phyloP scores from a whole-genome alignment of 257 asterid genomes.

The Nicotiana obtusifolia region DNA sequence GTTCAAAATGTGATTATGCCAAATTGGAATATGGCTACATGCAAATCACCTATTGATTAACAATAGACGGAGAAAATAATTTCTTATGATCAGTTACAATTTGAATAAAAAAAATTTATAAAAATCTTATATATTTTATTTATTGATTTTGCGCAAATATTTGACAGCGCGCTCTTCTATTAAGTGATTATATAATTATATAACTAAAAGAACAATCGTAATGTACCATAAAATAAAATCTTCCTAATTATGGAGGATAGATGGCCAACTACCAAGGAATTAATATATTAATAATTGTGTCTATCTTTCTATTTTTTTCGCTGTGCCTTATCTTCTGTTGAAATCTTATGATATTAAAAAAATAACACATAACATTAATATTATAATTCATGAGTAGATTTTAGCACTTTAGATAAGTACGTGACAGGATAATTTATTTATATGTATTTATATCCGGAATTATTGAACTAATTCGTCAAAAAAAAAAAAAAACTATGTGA shows the following conservation, averaged over 20 bases:
- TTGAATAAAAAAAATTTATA: no score
- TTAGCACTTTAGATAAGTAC: not conserved
- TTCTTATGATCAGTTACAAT: no score
- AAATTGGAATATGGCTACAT: not conserved
- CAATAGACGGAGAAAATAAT: no score
- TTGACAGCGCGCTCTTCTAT: not conserved
- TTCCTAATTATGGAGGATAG: not conserved
- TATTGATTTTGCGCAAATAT: not conserved
- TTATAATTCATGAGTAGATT: not conserved
- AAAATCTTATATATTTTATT: not conserved
- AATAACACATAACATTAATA: not conserved
- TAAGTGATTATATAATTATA: no score
- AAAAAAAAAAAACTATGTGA: no score
- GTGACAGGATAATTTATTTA: not conserved
- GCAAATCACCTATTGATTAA: not conserved
- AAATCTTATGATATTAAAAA: not conserved
- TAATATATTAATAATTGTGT: no score
- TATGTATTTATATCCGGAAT: not conserved
- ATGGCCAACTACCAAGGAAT: not conserved
- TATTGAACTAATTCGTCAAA: not conserved
- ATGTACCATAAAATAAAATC: not conserved
- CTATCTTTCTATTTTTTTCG: not conserved
- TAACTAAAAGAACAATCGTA: no score
- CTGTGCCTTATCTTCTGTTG: not conserved
- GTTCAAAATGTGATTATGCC: not conserved